Conservation (phyloP, 139 green algal species). For the Coccomyxa sp. region DNA sequence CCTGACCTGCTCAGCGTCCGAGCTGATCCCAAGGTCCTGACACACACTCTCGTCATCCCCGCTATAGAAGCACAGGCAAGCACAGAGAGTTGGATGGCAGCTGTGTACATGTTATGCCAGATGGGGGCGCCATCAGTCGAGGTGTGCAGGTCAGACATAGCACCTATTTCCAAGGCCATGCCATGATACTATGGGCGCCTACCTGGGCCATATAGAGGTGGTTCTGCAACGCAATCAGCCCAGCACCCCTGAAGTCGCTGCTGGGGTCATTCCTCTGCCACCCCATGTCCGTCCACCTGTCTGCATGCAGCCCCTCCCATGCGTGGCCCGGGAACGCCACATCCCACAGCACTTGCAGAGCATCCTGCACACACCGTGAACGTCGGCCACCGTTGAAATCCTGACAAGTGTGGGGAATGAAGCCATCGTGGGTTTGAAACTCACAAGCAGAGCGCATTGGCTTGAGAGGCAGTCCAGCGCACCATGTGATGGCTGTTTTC, state of each 20-base stretch:
- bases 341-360: slow-evolving; percentile 56
- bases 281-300: slow-evolving; percentile 80
- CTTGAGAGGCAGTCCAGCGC: no score
- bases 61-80: neutral
- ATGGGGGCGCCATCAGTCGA: no score
- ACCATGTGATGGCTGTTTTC: slow-evolving; percentile 28
- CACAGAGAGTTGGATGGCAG: neutral
- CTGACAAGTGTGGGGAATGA: no score
- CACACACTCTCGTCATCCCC: neutral
- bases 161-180: neutral
- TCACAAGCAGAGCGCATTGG: no score
- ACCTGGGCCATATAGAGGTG: slow-evolving; percentile 67
- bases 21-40: neutral
- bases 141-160: neutral
- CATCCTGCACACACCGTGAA: slow-evolving; percentile 15
- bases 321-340: slow-evolving; percentile 40
- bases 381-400: no score
- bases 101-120: neutral
- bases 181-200: slow-evolving; percentile 14
- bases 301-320: slow-evolving; percentile 27
- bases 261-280: slow-evolving; percentile 70
- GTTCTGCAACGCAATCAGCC: slow-evolving; percentile 71
- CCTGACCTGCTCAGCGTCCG: neutral
- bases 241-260: slow-evolving; percentile 76
- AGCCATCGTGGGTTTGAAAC: no score